phyloP scores from a whole-genome alignment of 352 stramenopile species.

The Achlya hypogyna region DNA sequence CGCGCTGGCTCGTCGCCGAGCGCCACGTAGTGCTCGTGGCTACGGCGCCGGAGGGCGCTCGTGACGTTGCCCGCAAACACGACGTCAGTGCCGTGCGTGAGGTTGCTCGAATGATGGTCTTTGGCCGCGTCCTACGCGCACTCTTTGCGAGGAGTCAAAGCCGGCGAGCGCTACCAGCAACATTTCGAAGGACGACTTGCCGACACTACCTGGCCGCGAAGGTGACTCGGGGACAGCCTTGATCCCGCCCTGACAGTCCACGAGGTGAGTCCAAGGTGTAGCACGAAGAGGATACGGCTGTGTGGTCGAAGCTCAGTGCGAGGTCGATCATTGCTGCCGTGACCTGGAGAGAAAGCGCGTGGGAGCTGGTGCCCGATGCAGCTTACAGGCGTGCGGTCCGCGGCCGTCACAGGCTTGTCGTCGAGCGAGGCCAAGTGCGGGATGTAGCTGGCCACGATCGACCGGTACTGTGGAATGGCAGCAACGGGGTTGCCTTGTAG shows the following conservation, averaged over 20 bases:
- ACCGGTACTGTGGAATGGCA: slow-evolving; percentile 41
- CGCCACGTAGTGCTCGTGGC: slow-evolving; percentile 42
- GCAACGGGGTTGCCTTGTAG: slow-evolving; percentile 61
- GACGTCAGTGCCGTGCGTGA: slow-evolving; percentile 84
- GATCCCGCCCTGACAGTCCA: background rate
- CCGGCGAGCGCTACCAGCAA: background rate
- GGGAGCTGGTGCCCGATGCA: slow-evolving; percentile 26
- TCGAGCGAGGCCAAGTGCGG: slow-evolving; percentile 49
- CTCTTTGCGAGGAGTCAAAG: background rate
- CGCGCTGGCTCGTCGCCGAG: background rate
- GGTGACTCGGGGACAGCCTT: background rate
- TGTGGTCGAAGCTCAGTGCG: background rate
- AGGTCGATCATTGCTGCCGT: slow-evolving; percentile 8
- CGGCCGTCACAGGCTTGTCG: slow-evolving; percentile 19
- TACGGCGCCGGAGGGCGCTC: slow-evolving; percentile 58
- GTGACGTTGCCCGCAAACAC: slow-evolving; percentile 86
- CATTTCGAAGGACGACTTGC: slow-evolving; percentile 6
- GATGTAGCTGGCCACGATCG: slow-evolving; percentile 61
- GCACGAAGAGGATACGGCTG: background rate
- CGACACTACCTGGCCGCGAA: background rate
- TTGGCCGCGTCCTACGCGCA: slow-evolving; percentile 2
- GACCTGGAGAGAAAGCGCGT: slow-evolving; percentile 8
- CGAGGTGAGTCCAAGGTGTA: background rate
- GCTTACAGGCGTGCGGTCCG: slow-evolving; percentile 4
- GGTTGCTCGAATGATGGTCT: slow-evolving; percentile 53